Conservation (phyloP, 2,329 filamentous ascomycete genomes). For the Calonectria pseudoturangicola region DNA sequence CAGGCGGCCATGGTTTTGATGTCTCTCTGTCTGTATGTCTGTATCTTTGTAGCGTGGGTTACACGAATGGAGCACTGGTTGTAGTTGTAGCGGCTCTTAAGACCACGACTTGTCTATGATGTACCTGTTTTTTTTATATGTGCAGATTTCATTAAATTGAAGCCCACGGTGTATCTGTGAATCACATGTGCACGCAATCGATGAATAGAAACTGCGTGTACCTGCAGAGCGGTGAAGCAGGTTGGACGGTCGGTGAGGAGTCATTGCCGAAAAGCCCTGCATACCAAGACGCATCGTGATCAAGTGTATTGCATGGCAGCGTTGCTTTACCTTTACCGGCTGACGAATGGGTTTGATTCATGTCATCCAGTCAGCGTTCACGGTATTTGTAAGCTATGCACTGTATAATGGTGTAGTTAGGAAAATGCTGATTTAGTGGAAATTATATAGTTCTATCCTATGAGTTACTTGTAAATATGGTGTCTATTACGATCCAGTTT, state of each 20-base stretch:
- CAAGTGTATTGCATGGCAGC: background rate
- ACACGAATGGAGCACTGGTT: background rate
- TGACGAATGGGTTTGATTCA: background rate
- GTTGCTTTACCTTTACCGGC: background rate
- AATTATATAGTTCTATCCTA: background rate
- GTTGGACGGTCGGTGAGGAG: conserved; percentile 10
- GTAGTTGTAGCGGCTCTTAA: no score
- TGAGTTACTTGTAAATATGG: background rate
- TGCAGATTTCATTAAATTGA: background rate
- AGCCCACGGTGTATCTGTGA: background rate
- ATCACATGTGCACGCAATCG: background rate
- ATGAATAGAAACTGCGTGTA: background rate
- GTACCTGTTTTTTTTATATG: background rate
- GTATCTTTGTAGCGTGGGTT: background rate
- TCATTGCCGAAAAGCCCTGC: background rate
- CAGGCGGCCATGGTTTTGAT: conserved; percentile 24
- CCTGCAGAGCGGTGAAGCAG: no score
- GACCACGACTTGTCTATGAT: no score
- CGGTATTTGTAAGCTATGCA: background rate
- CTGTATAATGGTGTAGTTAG: background rate
- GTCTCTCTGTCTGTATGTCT: no score
- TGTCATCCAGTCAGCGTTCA: background rate
- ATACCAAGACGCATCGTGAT: background rate
- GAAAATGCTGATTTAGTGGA: background rate
- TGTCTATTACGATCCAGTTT: background rate